Base-by-base conservation (phyloP, 345 rosid genomes). In the Eucalyptus marginata region DNA sequence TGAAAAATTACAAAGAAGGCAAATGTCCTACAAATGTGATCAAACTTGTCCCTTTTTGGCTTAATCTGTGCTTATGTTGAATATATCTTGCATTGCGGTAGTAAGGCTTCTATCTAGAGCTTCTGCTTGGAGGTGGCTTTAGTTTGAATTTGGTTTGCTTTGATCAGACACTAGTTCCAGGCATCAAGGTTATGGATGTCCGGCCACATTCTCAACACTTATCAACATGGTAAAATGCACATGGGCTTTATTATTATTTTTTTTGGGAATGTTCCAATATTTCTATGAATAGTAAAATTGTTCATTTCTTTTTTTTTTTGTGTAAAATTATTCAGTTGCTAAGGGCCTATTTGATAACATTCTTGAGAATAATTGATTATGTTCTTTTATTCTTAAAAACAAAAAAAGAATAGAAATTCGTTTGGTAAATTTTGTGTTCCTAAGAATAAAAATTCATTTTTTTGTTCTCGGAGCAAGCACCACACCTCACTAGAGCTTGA, bases 321-420 rank as follows among this genome's bases (percentile, higher is more conserved):
- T 50, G 52, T 51, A 17, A 52, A 52, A 52, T 52, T 52, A 52
- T 52, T 52, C 1, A 0, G 4, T 52, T 52, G 24, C 56, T 52
- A 52, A 52, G 24, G 56, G 0, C 4, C 0, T 17, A 8, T 52
- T 52, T 52, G 2, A 9, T 52, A 52, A 52, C 9, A 52, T 2
- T 17, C 2, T 7, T 3, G 7, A 17, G 6, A 52, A 17, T 7
- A 7, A 52, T 1, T 1, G 0, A 52, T 52, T 52, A 1, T 7
- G 7, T 52, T 52, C 9, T 17, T 52, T 51, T 51, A 1, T 51
- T 51, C 22, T 0, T 51, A 0, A 1, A 17, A 7, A 51, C 1
- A 51, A 7, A 51, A 17, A 17, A 51, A 51, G 2, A 51, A 51
- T 0, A 51, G 0, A 51, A 51, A 0, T 51, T 0, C 1, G 2